Base-by-base conservation (phyloP, 2,329 filamentous ascomycete species). In the Colletotrichum truncatum region DNA sequence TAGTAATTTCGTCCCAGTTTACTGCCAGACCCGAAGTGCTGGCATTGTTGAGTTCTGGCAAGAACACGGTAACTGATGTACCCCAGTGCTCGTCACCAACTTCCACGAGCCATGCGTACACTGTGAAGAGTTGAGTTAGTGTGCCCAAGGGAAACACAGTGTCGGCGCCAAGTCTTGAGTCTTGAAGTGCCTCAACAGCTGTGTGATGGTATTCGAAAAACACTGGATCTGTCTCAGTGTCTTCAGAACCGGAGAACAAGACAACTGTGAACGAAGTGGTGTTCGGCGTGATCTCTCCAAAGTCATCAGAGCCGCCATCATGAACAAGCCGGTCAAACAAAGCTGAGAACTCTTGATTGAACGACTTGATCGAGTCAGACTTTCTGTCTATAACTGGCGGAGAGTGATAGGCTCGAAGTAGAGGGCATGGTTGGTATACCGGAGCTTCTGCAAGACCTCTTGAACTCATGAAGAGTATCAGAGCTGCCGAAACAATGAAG, bases 51-150 rank as follows among this genome's bases (percentile, higher is more conserved):
- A 76, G 32, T 32, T 77, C 73, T 0, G 74, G 75, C 2, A 77
- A 25, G 38, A 69, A 76, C 1, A 69, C 39, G 0, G 75, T 77
- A 8, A 77, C 73, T 0, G 74, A 67, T 0, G 61, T 65, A 18
- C 72, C 66, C 75, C 74, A 77, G 0, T 68, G 51, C 4, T 8
- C 46, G 3, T 72, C 71, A 0, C 75, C 74, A 30, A 73, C 68
- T 16, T 73, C 62, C 3, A 69, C 70, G 0, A 78, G 68, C 76
- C 76, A 78, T 0, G 73, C 48, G 21, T 77, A 77, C 1, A 75
- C 72, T 0, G 74, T 77, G 39, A 77, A 74, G 0, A 77, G 49
- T 69, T 75, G 74, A 2, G 72, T 76, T 11, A 77, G 39, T 7
- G 72, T 71, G 0, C 75, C 76, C 2, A 75, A 11, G 0, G 73